Conservation (phyloP, 768 basidiomycete species). For the Kwoniella sp. region DNA sequence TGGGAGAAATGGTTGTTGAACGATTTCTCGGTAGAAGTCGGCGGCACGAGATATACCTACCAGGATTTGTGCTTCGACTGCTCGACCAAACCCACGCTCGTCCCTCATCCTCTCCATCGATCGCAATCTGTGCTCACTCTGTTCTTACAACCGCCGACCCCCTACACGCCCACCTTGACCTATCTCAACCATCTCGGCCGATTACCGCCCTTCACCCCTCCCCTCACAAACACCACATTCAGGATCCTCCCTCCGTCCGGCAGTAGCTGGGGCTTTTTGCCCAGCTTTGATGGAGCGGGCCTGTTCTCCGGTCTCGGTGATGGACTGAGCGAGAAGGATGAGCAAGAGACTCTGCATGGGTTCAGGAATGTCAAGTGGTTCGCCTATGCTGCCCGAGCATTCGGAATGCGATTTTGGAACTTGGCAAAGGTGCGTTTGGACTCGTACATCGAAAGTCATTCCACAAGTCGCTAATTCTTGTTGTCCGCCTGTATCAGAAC, state of each 20-base stretch:
- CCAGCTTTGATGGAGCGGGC: constrained; percentile 44
- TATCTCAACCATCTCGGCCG: constrained; percentile 62
- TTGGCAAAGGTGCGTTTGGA: constrained; percentile 68
- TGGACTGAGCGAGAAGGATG: constrained; percentile 61
- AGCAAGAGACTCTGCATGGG: constrained; percentile 65
- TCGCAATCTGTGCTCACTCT: constrained; percentile 48
- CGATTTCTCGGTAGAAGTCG: constrained; percentile 40
- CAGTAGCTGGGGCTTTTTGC: constrained; percentile 45
- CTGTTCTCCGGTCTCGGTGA: constrained; percentile 41
- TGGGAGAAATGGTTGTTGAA: constrained; percentile 49
- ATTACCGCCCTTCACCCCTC: constrained; percentile 35
- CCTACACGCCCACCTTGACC: constrained; percentile 40
- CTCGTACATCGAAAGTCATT: neutral
- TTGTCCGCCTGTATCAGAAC: constrained; percentile 61
- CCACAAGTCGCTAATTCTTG: neutral
- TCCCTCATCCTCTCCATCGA: constrained; percentile 38
- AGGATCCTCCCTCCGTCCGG: constrained; percentile 32
- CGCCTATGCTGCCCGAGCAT: constrained; percentile 76
- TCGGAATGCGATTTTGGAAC: constrained; percentile 81
- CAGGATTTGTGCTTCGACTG: constrained; percentile 52
- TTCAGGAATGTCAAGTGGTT: constrained; percentile 86
- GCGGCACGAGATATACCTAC: constrained; percentile 38
- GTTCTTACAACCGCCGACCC: constrained; percentile 44
- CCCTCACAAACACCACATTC: constrained; percentile 35
- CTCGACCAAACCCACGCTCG: constrained; percentile 30